These are phyloP conservation scores for Agaricus blazei DNA, from an alignment of 768 basidiomycete genomes.

Conservation along the genomic window DNA sequence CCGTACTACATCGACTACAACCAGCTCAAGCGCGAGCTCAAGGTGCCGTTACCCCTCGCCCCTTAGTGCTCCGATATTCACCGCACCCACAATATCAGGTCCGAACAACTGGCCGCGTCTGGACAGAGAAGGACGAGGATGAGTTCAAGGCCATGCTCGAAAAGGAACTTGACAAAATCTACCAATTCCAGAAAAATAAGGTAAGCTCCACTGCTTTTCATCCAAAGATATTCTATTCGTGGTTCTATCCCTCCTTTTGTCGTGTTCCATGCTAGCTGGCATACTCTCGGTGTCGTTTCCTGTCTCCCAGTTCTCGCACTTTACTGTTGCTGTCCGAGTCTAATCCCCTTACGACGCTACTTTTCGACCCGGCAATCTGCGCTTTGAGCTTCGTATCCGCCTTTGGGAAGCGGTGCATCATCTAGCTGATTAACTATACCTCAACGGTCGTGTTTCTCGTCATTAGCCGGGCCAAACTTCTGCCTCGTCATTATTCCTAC, in stretches of 20 bases:
- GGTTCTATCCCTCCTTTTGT: background rate
- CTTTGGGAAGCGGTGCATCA: too few species aligned
- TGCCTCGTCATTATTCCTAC: too few species aligned
- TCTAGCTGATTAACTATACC: too few species aligned
- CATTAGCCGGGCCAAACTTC: too few species aligned
- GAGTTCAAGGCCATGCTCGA: conserved; percentile 79
- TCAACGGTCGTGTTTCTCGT: too few species aligned
- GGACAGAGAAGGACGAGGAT: conserved; percentile 77
- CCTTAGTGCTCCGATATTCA: conserved; percentile 7
- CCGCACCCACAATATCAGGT: conserved; percentile 18
- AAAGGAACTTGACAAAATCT: conserved; percentile 87
- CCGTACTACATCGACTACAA: conserved; percentile 91
- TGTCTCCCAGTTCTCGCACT: too few species aligned
- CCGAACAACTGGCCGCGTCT: conserved; percentile 47
- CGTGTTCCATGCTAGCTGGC: background rate
- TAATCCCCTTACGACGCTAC: too few species aligned
- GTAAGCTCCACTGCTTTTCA: conserved; percentile 28
- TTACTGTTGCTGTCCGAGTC: too few species aligned
- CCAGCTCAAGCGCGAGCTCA: conserved; percentile 83
- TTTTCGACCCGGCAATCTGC: too few species aligned
- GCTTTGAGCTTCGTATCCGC: too few species aligned
- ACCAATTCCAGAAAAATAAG: conserved; percentile 90
- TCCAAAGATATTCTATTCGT: background rate
- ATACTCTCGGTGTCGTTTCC: too few species aligned
- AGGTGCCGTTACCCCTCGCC: conserved; percentile 37